Conservation (phyloP, 192 early-diverging fungal species). For the Coemansia sp. region DNA sequence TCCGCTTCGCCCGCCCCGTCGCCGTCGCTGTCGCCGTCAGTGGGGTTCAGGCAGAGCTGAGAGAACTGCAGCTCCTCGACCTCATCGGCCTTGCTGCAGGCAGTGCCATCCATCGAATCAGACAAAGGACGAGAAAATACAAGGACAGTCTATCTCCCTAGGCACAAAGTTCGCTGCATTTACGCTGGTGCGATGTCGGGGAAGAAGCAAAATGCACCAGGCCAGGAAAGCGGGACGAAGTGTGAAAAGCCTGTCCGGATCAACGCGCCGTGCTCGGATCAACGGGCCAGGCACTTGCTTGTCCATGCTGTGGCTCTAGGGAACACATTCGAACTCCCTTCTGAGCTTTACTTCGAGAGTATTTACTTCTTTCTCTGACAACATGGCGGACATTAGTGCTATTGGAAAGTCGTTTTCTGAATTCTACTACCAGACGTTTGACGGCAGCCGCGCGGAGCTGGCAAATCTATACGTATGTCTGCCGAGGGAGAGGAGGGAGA, state of each 20-base stretch:
- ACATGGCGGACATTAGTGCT: conserved; percentile 14
- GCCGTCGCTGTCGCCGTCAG: conserved; percentile 36
- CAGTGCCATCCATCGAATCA: neutral
- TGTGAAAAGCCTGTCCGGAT: no score
- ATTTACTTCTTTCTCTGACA: neutral
- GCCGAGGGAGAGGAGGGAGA: neutral
- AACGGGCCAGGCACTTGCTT: no score
- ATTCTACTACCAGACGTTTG: conserved; percentile 88
- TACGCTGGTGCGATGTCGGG: no score
- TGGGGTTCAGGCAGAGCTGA: conserved; percentile 17
- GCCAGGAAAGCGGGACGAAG: no score
- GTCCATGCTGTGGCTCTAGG: no score
- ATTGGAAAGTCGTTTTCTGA: conserved; percentile 70
- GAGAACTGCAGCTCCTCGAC: conserved; percentile 29
- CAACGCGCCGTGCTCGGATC: no score
- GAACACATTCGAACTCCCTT: no score
- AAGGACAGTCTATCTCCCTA: no score
- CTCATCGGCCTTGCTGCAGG: neutral
- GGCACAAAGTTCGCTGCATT: neutral
- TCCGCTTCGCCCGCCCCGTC: neutral
- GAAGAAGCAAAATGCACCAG: no score
- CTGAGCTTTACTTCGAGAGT: neutral
- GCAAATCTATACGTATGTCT: conserved; percentile 66
- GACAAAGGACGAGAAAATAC: no score
- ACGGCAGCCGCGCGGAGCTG: conserved; percentile 59